A percentile compares a stretch with the other conserved stretches of the same genome.
Conservation (phyloP, 2,329 filamentous ascomycete species). For the Ophiocordyceps robertsii region DNA sequence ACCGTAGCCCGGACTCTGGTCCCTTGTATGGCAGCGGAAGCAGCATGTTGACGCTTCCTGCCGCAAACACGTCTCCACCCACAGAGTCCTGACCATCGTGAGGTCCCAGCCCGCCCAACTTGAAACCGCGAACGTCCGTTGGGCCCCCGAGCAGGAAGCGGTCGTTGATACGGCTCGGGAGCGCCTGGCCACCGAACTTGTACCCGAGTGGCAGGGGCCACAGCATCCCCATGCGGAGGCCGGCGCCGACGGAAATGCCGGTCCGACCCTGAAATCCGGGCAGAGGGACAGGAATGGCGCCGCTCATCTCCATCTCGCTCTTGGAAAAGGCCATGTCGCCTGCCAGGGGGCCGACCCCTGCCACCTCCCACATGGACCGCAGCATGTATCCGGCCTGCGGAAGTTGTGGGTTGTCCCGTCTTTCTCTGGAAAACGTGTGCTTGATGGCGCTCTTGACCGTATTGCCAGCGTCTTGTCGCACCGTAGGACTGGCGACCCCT, state of each 20-base stretch:
- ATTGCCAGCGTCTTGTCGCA: constrained; percentile 79
- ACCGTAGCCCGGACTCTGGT: constrained; percentile 67
- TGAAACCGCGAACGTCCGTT: constrained; percentile 89
- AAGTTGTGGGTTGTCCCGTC: constrained; percentile 72
- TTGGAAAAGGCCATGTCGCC: constrained; percentile 94
- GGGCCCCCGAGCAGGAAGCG: constrained; percentile 91
- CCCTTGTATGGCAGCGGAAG: constrained; percentile 74
- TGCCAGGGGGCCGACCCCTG: constrained; percentile 67
- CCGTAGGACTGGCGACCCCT: constrained; percentile 62
- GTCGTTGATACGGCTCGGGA: constrained; percentile 75
- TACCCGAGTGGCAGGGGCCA: constrained; percentile 64
- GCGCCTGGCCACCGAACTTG: constrained; percentile 33
- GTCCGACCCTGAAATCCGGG: constrained; percentile 56
- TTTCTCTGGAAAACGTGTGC: constrained; percentile 69
- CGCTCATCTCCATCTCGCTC: constrained; percentile 71
- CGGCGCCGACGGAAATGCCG: constrained; percentile 71
- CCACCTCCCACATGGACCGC: constrained; percentile 69
- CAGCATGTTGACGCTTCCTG: constrained; percentile 74
- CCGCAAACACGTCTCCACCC: constrained; percentile 84
- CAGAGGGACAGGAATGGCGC: constrained; percentile 59
- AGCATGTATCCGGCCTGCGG: constrained; percentile 72
- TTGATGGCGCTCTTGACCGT: constrained; percentile 78
- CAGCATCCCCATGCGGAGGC: constrained; percentile 68
- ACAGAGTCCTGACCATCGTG: constrained; percentile 76
- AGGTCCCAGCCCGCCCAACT: constrained; percentile 76